Evolutionary conservation across 805 yeast genomes (phyloP), one percentile per base, ranked within the genome.

Genomic region (Komagataella pastoris): DNA sequence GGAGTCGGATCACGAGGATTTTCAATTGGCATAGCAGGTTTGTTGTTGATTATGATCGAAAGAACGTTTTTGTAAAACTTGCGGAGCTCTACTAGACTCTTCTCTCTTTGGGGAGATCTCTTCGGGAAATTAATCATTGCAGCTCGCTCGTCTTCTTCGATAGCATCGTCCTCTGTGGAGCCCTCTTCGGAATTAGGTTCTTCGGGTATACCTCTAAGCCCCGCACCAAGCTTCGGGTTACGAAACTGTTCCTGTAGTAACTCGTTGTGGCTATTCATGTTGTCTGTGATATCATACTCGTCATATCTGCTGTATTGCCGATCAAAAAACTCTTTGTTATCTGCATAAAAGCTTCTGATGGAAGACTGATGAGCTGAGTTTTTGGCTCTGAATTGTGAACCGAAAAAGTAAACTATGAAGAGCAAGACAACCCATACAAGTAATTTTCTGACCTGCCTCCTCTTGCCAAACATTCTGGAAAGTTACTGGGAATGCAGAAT

Each of bases 11-110:
- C 49, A 47, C 40, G 46, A 10, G 18, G 19, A 14, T 50, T 46
- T 10, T 61, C 61, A 44, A 62, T 61, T 10, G 63, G 65, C 7
- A 57, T 23, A 14, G 52, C 49, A 14, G 70, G 68, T 43, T 56
- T 56, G 51, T 58, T 55, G 17, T 52, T 49, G 12, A 52, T 52
- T 6, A 64, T 53, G 1, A 56, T 50, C 30, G 57, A 52, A 21
- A 64, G 50, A 1, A 59, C 49, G 44, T 54, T 55, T 19, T 54
- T 54, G 53, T 62, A 59, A 44, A 57, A 60, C n/a, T 50, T 49
- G 48, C 59, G 62, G 48, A 62, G 50, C 43, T 53, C 54, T 7
- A 53, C 50, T 40, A 54, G 52, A 49, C 59, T 53, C 19, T 55
- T 51, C 56, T 54, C 46, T 47, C 48, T 6, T 49, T 43, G 21